Evolutionary conservation across 129 eudicot genomes (phyloP), one percentile per base, ranked within the genome.

Genomic region (Flaveria sonorensis): DNA sequence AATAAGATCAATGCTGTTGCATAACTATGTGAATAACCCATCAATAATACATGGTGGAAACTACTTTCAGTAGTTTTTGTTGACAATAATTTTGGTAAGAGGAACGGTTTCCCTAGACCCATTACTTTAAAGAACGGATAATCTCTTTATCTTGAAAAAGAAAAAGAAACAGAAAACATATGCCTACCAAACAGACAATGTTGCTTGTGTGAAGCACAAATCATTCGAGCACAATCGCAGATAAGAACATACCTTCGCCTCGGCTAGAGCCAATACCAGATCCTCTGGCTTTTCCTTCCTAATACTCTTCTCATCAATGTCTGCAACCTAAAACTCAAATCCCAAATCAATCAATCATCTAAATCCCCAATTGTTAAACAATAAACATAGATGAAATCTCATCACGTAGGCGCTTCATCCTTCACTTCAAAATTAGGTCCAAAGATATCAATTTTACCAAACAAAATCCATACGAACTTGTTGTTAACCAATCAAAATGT

Each of bases 261-360:
- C 93, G 13, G 99, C 97, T 68, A 94, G 66, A 81, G 93, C 89
- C 88, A 88, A 46, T 15, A 94, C 99, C 69, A 94, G 71, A 23
- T 94, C 96, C 75, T 94, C 96, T 15, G 99, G 89, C 56, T 86
- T 89, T 55, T 94, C 96, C 83, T 70, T 94, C 85, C 99, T 88
- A 39, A 94, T 94, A 71, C 93, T 83, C 83, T 86, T 86, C 86
- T 94, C 99, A 86, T 92, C 96, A 75, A 92, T 92, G 68, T 88
- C 97, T 84, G 96, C 97, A 64, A 84, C 79, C 97, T 89, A 68
- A 57, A 75, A n/a, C 60, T 39, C 79, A 46, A n/a, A 73, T 28
- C 45, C 5, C 10, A 80, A n/a, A 11, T 10, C 3, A 56, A 69
- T 47, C 63, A 57, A 61, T 9, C 16, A 8, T 61, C 59, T 16